Conservation (phyloP, 352 stramenopile genomes). For the Peronospora belbahrii region DNA sequence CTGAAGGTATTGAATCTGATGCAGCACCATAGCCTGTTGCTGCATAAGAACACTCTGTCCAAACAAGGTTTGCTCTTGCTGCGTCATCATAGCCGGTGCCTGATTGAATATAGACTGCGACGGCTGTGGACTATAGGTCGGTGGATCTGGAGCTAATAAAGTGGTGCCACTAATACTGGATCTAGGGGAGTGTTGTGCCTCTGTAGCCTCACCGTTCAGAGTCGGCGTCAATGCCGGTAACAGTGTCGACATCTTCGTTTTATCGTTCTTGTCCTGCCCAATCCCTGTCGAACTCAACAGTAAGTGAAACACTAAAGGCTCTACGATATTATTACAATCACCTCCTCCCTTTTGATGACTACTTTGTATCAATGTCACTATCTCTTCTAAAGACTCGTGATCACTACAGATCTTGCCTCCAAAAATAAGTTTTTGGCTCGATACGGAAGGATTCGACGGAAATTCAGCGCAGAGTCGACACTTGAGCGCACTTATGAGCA, state of each 20-base stretch:
- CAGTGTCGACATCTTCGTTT: constrained; percentile 6
- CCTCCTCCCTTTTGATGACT: constrained; percentile 16
- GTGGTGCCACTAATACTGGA: neutral
- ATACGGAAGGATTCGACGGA: constrained; percentile 32
- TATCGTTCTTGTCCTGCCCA: constrained; percentile 6
- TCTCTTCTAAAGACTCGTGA: constrained; percentile 33
- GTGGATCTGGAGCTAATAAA: neutral
- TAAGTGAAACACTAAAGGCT: constrained; percentile 68
- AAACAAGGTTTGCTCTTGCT: constrained; percentile 50
- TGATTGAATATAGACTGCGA: constrained; percentile 14
- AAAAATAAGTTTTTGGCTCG: constrained; percentile 80
- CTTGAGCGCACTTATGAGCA: constrained; percentile 56
- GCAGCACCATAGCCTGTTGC: constrained; percentile 65
- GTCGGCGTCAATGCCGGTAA: neutral
- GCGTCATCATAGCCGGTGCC: constrained; percentile 3
- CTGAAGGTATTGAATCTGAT: constrained; percentile 80
- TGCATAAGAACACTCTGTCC: constrained; percentile 64
- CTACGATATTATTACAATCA: constrained; percentile 9
- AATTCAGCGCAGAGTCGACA: constrained; percentile 41
- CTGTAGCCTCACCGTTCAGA: constrained; percentile 1
- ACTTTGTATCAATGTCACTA: constrained; percentile 40
- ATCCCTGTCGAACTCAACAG: constrained; percentile 37
- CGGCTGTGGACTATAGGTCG: neutral
- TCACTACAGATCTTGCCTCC: constrained; percentile 81
- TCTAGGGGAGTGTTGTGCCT: constrained; percentile 24